Percentiles rank a stretch among this genome's conserved stretches.
These are phyloP conservation scores for Ascochyta lentis DNA, from an alignment of 2,329 filamentous ascomycete species.

Conservation along the genomic window DNA sequence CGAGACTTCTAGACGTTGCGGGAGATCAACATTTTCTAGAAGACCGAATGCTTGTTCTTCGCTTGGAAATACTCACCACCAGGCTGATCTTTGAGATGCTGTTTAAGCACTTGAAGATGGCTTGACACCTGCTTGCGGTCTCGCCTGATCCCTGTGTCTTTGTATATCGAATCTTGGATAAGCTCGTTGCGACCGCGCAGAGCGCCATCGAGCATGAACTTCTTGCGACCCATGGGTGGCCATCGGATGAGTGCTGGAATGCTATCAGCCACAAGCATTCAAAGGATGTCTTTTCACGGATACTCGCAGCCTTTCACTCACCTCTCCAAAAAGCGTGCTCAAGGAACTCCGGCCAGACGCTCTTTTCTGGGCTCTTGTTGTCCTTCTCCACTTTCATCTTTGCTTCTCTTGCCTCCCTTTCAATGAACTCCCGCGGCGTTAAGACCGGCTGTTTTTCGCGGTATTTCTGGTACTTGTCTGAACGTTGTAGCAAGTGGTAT, in stretches of 20 bases:
- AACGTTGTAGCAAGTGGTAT: constrained; percentile 39
- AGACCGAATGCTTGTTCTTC: not conserved
- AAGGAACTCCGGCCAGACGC: constrained; percentile 55
- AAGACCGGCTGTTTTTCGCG: constrained; percentile 49
- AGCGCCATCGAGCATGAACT: constrained; percentile 57
- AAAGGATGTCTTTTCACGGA: not conserved
- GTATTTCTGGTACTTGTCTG: constrained; percentile 56
- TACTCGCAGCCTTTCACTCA: constrained; percentile 28
- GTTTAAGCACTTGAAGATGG: constrained; percentile 68
- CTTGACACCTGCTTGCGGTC: constrained; percentile 68
- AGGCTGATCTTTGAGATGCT: constrained; percentile 60
- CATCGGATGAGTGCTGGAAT: constrained; percentile 53
- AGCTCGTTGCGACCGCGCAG: constrained; percentile 67
- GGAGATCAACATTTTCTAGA: constrained; percentile 2
- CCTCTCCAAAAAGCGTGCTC: constrained; percentile 58
- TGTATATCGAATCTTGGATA: constrained; percentile 64
- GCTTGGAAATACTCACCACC: constrained; percentile 53
- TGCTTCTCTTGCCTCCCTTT: constrained; percentile 25
- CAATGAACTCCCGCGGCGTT: constrained; percentile 26
- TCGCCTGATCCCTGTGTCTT: constrained; percentile 60
- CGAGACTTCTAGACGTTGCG: constrained; percentile 9
- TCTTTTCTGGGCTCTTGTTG: constrained; percentile 42
- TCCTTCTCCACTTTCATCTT: constrained; percentile 26
- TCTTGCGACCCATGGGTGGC: constrained; percentile 65
- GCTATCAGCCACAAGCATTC: constrained; percentile 7